Evolutionary conservation across 2,329 filamentous ascomycete genomes (phyloP).

Genomic region (Cladophialophora psammophila): DNA sequence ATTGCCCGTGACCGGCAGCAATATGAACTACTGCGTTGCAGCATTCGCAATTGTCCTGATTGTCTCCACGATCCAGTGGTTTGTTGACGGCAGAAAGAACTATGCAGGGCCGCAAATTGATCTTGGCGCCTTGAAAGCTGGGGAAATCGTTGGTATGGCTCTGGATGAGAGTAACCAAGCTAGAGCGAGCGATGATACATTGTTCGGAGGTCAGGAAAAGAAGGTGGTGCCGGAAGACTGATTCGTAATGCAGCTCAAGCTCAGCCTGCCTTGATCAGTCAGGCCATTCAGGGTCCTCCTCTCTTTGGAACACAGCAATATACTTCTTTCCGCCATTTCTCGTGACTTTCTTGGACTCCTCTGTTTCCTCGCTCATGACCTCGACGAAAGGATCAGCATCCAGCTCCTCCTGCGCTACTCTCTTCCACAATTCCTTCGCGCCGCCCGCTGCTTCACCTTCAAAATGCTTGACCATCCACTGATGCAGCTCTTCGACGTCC

Average conservation of each 20-base stretch:
- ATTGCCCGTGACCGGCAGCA: conserved; percentile 67
- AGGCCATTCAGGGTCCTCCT: conserved; percentile 80
- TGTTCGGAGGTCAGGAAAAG: conserved; percentile 18
- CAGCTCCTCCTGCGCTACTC: conserved; percentile 66
- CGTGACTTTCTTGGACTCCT: conserved; percentile 96
- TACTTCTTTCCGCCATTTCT: conserved; percentile 91
- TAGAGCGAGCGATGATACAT: conserved; percentile 23
- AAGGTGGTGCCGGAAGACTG: conserved; percentile 1
- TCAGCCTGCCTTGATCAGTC: conserved; percentile 6
- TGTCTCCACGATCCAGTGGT: conserved; percentile 65
- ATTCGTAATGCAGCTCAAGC: not conserved
- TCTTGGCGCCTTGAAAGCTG: conserved; percentile 44
- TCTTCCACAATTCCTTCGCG: conserved; percentile 82
- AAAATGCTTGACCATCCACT: conserved; percentile 56
- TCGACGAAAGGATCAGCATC: conserved; percentile 66
- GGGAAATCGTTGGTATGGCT: conserved; percentile 38
- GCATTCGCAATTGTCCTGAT: conserved; percentile 66
- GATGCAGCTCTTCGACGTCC: conserved; percentile 91
- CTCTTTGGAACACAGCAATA: conserved; percentile 83
- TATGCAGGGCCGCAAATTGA: conserved; percentile 62
- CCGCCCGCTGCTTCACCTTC: conserved; percentile 67
- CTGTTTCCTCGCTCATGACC: conserved; percentile 77
- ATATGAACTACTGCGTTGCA: conserved; percentile 68
- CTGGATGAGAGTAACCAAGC: conserved; percentile 24
- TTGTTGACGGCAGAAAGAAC: conserved; percentile 67